These are phyloP conservation scores for Alternaria triticina DNA, from an alignment of 2,329 filamentous ascomycete genomes.

Conservation along the genomic window DNA sequence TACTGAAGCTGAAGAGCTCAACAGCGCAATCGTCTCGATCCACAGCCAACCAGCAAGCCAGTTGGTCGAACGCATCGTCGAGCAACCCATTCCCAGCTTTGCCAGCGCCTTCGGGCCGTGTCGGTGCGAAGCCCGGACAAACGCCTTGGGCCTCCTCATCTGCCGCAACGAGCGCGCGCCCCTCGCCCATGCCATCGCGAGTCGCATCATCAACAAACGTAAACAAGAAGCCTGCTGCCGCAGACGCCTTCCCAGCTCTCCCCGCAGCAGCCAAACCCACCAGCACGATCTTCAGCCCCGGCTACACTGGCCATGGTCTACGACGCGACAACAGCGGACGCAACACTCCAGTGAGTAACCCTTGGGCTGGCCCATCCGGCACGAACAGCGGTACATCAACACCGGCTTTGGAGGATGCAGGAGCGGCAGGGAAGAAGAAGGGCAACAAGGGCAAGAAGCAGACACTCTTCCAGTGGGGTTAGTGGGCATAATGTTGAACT, in stretches of 20 bases:
- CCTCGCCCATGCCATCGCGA: slow-evolving; percentile 48
- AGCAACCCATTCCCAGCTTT: slow-evolving; percentile 43
- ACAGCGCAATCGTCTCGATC: slow-evolving; percentile 72
- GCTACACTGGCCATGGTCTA: slow-evolving; percentile 54
- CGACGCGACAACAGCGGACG: slow-evolving; percentile 52
- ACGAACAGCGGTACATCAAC: slow-evolving; percentile 32
- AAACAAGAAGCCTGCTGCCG: slow-evolving; percentile 30
- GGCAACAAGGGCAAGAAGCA: slow-evolving; percentile 60
- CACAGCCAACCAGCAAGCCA: slow-evolving; percentile 61
- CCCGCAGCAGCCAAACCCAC: slow-evolving; percentile 76
- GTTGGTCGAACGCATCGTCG: slow-evolving; percentile 60
- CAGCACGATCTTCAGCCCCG: slow-evolving; percentile 59
- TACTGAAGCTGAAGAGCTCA: slow-evolving; percentile 72
- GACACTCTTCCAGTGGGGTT: slow-evolving; percentile 59
- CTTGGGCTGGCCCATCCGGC: slow-evolving; percentile 48
- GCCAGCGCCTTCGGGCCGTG: slow-evolving; percentile 34
- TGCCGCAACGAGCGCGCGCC: slow-evolving; percentile 35
- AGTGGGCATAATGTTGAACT: background rate
- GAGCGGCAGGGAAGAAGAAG: slow-evolving; percentile 51
- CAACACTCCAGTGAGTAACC: slow-evolving; percentile 46
- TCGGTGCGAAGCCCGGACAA: slow-evolving; percentile 46
- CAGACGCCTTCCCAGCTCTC: slow-evolving; percentile 80
- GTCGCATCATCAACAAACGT: slow-evolving; percentile 36
- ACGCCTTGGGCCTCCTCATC: slow-evolving; percentile 45
- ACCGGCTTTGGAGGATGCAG: slow-evolving; percentile 30